Evolutionary conservation across 2,329 filamentous ascomycete genomes (phyloP), one percentile per base, ranked within the genome.

Genomic region (Fusarium nodosum): DNA sequence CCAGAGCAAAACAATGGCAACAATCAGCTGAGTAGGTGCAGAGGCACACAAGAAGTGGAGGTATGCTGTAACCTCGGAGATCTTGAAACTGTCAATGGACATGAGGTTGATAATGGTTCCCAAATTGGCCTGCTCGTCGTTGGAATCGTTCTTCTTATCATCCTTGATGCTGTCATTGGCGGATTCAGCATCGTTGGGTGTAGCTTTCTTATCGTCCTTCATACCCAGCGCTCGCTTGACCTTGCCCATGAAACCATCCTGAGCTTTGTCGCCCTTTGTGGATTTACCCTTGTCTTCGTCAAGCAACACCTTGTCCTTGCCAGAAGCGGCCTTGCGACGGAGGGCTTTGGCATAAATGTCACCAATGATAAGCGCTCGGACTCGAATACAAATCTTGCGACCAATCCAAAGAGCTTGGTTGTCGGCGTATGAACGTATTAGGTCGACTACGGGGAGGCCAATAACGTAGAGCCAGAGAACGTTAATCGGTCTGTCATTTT

Each of bases 41-140:
- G 92, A 90, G 1, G 94, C 95, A 84, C 95, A 92, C n/a, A 99
- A 84, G 80, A 97, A 99, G 80, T 99, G 96, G 33, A 99, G 84
- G 78, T 99, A 99, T 0, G 95, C 92, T 38, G 93, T 96, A 62
- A 97, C 91, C 77, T 99, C 96, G 66, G 93, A 92, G 57, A 99
- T 93, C 82, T 99, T 99, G 88, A 98, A 98, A 48, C 95, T 97
- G 83, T 99, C 97, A 41, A 99, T 97, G 13, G 96, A 97, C 96
- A 99, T 99, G 71, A 99, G 85, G 79, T 98, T 99, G 83, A 99
- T 99, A 75, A 99, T 97, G n/a, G 96, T 97, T 67, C 97, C 96
- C 52, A 97, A 86, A 65, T 96, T 97, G 39, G 94, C 95, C 81
- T 97, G 93, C 60, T 91, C 87, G 66, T 93, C 90, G 20, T 82